Conservation (phyloP, 2,329 filamentous ascomycete genomes). For the Sclerotinia nivalis region DNA sequence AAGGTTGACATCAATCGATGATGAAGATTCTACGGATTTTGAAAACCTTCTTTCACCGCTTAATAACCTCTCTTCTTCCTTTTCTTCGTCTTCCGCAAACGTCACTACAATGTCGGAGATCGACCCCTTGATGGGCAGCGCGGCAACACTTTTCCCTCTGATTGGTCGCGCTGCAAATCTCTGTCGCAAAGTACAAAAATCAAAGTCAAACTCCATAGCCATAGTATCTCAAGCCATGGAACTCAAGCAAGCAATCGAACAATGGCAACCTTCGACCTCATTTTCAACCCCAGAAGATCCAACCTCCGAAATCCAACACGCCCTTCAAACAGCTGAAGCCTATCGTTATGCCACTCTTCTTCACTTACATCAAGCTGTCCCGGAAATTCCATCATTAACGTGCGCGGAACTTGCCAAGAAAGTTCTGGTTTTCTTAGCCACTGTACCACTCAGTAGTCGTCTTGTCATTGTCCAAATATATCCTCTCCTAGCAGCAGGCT, state of each 20-base stretch:
- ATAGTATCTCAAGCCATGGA: constrained; percentile 63
- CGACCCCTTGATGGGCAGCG: constrained; percentile 72
- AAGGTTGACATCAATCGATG: constrained; percentile 58
- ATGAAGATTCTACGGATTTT: constrained; percentile 56
- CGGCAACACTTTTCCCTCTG: constrained; percentile 65
- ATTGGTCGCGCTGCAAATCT: constrained; percentile 67
- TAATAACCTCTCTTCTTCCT: constrained; percentile 32
- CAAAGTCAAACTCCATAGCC: constrained; percentile 54
- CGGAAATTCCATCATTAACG: constrained; percentile 62
- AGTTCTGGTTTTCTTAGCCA: constrained; percentile 61
- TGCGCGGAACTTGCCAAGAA: constrained; percentile 61
- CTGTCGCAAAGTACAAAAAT: constrained; percentile 61
- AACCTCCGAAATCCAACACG: constrained; percentile 61
- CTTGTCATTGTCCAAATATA: constrained; percentile 70
- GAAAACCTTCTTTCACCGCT: constrained; percentile 48
- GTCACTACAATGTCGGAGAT: constrained; percentile 47
- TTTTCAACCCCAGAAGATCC: constrained; percentile 65
- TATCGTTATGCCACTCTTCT: constrained; percentile 67
- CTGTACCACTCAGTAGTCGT: constrained; percentile 61
- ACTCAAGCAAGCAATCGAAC: constrained; percentile 59
- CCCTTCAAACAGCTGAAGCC: constrained; percentile 65
- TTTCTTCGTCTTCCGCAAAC: constrained; percentile 45
- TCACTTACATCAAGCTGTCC: constrained; percentile 68
- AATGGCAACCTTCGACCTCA: constrained; percentile 53
- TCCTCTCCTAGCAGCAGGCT: constrained; percentile 66